phyloP scores from a whole-genome alignment of 805 yeast genomes.

The Candida fluviatilis region DNA sequence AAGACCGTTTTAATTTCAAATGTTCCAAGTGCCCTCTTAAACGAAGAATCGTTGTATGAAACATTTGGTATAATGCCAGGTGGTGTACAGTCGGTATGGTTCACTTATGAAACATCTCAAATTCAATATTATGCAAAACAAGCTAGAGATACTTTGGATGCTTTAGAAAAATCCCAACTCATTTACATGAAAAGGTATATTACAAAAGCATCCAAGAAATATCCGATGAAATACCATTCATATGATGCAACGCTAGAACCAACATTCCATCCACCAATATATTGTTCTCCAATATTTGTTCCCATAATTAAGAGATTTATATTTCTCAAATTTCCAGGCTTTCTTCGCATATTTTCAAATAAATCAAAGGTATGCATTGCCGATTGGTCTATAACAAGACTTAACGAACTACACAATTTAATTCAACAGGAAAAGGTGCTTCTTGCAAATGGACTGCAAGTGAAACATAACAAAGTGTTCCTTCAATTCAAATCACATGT shows the following conservation, averaged over 20 bases:
- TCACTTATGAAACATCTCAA: conserved; percentile 34
- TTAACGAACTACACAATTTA: conserved; percentile 10
- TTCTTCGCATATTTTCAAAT: conserved; percentile 18
- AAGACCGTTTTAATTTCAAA: conserved; percentile 40
- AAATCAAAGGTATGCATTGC: conserved; percentile 18
- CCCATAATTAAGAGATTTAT: conserved; percentile 18
- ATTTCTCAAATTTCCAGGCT: conserved; percentile 25
- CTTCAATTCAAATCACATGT: conserved; percentile 55
- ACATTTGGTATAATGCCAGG: conserved; percentile 46
- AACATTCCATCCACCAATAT: conserved; percentile 33
- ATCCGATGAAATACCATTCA: conserved; percentile 2
- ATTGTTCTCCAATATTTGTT: conserved; percentile 13
- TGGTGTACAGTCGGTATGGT: conserved; percentile 56
- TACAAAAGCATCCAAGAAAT: not conserved
- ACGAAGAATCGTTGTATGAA: conserved; percentile 18
- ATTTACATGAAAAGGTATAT: conserved; percentile 13
- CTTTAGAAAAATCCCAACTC: conserved; percentile 26
- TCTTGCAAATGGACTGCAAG: conserved; percentile 16
- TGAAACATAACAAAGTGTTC: conserved; percentile 46
- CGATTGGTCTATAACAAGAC: conserved; percentile 25
- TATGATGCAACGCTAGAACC: conserved; percentile 2
- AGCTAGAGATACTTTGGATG: conserved; percentile 22
- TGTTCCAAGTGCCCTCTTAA: conserved; percentile 35
- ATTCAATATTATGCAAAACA: conserved; percentile 16
- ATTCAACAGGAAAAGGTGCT: conserved; percentile 17